phyloP scores from a whole-genome alignment of 805 yeast species.

The Yarrowia sp. region DNA sequence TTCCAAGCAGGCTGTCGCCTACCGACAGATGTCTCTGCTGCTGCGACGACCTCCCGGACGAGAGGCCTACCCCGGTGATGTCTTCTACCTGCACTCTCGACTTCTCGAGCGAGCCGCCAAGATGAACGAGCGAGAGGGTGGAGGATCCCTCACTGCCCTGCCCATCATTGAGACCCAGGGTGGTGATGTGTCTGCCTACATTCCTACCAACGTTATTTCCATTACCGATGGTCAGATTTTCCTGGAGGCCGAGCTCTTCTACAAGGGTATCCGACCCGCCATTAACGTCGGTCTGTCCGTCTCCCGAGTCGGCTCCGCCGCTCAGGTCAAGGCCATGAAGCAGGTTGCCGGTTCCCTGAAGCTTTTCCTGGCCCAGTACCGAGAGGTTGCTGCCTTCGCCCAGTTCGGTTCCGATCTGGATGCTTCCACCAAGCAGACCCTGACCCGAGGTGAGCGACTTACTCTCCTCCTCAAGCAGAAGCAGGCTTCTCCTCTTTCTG shows the following conservation, averaged over 20 bases:
- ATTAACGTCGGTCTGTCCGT: constrained; percentile 99
- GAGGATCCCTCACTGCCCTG: constrained; percentile 93
- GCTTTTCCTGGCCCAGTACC: constrained; percentile 99
- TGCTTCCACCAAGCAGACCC: constrained; percentile 99
- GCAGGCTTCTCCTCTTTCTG: constrained; percentile 94
- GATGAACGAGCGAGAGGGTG: constrained; percentile 86
- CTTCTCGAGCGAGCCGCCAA: constrained; percentile 96
- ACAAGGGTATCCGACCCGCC: constrained; percentile 99
- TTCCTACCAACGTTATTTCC: constrained; percentile 97
- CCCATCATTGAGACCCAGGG: constrained; percentile 98
- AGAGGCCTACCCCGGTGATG: constrained; percentile 97
- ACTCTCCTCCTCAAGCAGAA: constrained; percentile 98
- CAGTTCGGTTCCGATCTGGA: constrained; percentile 99
- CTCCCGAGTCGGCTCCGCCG: constrained; percentile 99
- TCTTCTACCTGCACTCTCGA: constrained; percentile 93
- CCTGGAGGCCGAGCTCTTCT: constrained; percentile 99
- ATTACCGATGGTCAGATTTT: constrained; percentile 97
- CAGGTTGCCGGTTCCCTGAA: constrained; percentile 99
- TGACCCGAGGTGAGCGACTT: constrained; percentile 99
- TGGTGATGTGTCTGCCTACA: constrained; percentile 98
- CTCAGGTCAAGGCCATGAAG: constrained; percentile 99
- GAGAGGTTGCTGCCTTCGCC: constrained; percentile 99
- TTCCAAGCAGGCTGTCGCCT: constrained; percentile 99
- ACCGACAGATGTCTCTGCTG: constrained; percentile 97
- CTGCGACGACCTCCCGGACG: constrained; percentile 97